Conservation (phyloP, 1,284 basidiomycete species). For the Malassezia restricta region DNA sequence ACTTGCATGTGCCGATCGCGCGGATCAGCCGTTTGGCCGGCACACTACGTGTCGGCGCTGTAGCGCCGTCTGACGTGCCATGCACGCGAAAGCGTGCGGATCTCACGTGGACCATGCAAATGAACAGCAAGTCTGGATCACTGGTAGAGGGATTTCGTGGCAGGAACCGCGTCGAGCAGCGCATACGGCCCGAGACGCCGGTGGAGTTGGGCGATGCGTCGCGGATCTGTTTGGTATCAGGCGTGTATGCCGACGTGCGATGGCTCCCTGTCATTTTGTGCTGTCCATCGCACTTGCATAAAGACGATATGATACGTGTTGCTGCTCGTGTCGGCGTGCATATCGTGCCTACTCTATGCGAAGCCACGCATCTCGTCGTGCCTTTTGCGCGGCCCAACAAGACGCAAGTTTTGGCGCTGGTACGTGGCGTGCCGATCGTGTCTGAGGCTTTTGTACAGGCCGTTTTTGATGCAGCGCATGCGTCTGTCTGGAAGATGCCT, state of each 20-base stretch:
- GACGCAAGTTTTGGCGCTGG: conserved; percentile 11
- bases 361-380: conserved; percentile 7
- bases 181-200: conserved; percentile 6
- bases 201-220: not conserved
- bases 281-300: not conserved
- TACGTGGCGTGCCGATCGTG: conserved; percentile 6
- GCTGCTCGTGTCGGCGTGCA: conserved; percentile 6
- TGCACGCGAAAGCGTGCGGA: not conserved
- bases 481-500: not conserved
- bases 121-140: conserved; percentile 5
- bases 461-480: not conserved
- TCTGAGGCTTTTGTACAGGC: not conserved
- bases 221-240: conserved; percentile 4
- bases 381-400: conserved; percentile 6
- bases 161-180: conserved; percentile 14
- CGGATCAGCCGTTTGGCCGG: conserved; percentile 12
- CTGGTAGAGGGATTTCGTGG: conserved; percentile 7
- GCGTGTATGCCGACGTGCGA: conserved; percentile 3
- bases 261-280: conserved; percentile 5
- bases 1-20: conserved; percentile 8
- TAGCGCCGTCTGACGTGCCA: not conserved
- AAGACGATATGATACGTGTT: not conserved
- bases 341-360: not conserved
- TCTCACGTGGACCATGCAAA: conserved; percentile 11
- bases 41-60: not conserved